Evolutionary conservation across 306 rosid species (phyloP).

Genomic region (Nissolia schottii): DNA sequence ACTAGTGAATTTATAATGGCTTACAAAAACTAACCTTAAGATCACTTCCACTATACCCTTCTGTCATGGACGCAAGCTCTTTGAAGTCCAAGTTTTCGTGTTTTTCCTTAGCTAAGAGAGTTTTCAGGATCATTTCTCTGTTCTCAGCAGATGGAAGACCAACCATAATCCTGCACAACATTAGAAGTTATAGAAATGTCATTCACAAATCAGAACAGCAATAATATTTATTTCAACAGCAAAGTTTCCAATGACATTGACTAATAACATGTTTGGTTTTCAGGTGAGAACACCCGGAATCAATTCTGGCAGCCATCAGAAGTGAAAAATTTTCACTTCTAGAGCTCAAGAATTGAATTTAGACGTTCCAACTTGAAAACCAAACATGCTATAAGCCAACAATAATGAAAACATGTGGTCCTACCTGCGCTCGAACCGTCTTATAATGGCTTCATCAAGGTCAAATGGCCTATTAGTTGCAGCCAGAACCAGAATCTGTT

Average conservation of each 20-base stretch:
- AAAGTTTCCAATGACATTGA: neutral
- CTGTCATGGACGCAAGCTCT: slow-evolving; percentile 74
- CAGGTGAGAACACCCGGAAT: too few species aligned
- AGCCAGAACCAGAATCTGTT: slow-evolving; percentile 66
- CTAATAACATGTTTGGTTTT: too few species aligned
- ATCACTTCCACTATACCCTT: slow-evolving; percentile 93
- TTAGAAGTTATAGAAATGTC: neutral
- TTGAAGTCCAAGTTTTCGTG: slow-evolving; percentile 61
- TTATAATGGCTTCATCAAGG: slow-evolving; percentile 84
- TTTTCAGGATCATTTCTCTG: slow-evolving; percentile 70
- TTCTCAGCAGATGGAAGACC: slow-evolving; percentile 74
- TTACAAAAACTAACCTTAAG: slow-evolving; percentile 62
- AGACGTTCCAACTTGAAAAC: too few species aligned
- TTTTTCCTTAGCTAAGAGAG: slow-evolving; percentile 65
- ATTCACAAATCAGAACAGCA: neutral
- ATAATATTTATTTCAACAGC: neutral
- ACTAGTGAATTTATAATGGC: neutral
- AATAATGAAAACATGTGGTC: neutral
- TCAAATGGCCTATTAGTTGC: slow-evolving; percentile 89
- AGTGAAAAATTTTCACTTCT: too few species aligned
- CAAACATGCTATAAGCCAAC: too few species aligned
- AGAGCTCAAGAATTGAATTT: too few species aligned
- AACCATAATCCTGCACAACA: slow-evolving; percentile 64
- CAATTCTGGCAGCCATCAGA: too few species aligned
- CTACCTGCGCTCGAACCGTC: slow-evolving; percentile 82